Conservation (phyloP, 768 basidiomycete genomes). For the Tephrocybe sp. region DNA sequence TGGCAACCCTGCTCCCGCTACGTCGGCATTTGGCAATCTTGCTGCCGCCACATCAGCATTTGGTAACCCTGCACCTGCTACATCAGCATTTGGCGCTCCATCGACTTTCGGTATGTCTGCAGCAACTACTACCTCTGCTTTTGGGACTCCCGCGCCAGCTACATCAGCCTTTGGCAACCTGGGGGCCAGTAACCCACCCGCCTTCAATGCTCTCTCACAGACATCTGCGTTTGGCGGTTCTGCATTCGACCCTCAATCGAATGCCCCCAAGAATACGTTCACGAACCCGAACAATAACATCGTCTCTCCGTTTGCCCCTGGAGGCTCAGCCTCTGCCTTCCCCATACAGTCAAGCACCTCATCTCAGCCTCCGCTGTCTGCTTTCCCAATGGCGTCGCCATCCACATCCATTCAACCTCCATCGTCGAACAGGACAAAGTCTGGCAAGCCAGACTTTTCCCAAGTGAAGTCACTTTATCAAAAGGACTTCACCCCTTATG, state of each 20-base stretch:
- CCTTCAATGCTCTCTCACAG: too few relatives aligned
- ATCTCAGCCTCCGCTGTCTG: constrained; percentile 18
- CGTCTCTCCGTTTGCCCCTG: constrained; percentile 13
- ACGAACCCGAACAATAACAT: constrained; percentile 4
- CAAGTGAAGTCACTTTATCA: constrained; percentile 32
- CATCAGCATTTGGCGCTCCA: constrained; percentile 4
- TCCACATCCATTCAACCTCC: constrained; percentile 13
- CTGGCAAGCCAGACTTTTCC: constrained; percentile 26
- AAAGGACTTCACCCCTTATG: constrained; percentile 56
- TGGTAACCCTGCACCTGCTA: neutral
- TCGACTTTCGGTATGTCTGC: neutral
- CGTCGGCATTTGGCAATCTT: constrained; percentile 22
- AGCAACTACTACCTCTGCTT: constrained; percentile 17
- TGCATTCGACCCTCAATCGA: constrained; percentile 10
- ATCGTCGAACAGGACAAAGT: constrained; percentile 7
- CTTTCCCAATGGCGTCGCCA: constrained; percentile 22
- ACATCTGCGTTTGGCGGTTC: constrained; percentile 11
- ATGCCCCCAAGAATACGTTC: constrained; percentile 6
- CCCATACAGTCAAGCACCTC: constrained; percentile 9
- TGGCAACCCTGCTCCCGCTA: constrained; percentile 15
- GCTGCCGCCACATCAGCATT: constrained; percentile 7
- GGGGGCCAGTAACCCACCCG: neutral
- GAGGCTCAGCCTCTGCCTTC: constrained; percentile 5
- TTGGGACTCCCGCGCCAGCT: neutral
- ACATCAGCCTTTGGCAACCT: neutral